phyloP scores from a whole-genome alignment of 1,284 basidiomycete species.

The Trametes versicolor region DNA sequence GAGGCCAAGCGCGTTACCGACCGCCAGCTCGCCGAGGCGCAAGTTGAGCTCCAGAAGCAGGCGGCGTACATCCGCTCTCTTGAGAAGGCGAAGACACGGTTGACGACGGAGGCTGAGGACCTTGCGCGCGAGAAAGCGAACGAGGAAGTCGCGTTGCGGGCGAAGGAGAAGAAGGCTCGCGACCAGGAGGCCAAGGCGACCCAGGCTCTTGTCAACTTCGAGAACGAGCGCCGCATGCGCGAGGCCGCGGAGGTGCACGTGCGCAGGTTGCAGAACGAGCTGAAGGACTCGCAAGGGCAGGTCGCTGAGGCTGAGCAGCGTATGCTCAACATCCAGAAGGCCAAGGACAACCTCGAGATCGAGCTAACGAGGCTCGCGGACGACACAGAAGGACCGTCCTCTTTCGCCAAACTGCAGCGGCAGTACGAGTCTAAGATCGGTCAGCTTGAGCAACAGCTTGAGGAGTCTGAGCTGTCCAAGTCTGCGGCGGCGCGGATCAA shows the following conservation, averaged over 20 bases:
- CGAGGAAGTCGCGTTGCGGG: slow-evolving; percentile 73
- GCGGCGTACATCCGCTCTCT: slow-evolving; percentile 83
- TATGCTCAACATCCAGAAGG: slow-evolving; percentile 60
- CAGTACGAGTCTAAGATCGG: slow-evolving; percentile 75
- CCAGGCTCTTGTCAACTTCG: slow-evolving; percentile 66
- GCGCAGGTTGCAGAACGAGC: slow-evolving; percentile 66
- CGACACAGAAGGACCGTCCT: slow-evolving; percentile 63
- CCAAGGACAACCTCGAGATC: slow-evolving; percentile 74
- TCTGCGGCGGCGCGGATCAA: slow-evolving; percentile 64
- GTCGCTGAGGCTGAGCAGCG: slow-evolving; percentile 63
- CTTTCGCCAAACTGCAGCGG: slow-evolving; percentile 67
- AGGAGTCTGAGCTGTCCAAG: slow-evolving; percentile 62
- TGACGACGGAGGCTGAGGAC: slow-evolving; percentile 90
- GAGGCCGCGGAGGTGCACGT: slow-evolving; percentile 71
- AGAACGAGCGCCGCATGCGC: slow-evolving; percentile 70
- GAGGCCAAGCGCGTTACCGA: slow-evolving; percentile 98
- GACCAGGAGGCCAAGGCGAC: slow-evolving; percentile 67
- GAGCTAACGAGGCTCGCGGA: slow-evolving; percentile 76
- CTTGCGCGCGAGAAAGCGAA: slow-evolving; percentile 79
- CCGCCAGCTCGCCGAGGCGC: slow-evolving; percentile 87
- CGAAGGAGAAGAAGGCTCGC: slow-evolving; percentile 72
- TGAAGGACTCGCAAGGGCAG: slow-evolving; percentile 63
- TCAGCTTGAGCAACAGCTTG: slow-evolving; percentile 71
- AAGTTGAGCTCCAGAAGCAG: slow-evolving; percentile 79
- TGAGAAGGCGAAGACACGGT: slow-evolving; percentile 81